Percentiles rank a stretch among this genome's conserved stretches.
Conservation (phyloP, 805 yeast genomes). For the Maudiozyma pseudohumilis region DNA sequence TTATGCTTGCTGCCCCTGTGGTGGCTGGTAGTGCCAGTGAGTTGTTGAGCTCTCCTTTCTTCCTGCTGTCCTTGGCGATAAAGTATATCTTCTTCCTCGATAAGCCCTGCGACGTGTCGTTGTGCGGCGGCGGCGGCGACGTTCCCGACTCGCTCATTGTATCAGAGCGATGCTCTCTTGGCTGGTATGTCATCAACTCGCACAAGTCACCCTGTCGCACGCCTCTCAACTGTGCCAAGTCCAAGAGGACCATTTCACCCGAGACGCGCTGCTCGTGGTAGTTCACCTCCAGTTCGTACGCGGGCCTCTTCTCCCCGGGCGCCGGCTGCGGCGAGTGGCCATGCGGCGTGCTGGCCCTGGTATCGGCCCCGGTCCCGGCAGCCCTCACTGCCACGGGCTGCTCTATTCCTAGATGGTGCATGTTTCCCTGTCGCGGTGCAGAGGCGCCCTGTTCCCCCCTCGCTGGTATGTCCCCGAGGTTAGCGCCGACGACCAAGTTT, state of each 20-base stretch:
- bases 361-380: too few species aligned
- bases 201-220: conserved; percentile 68
- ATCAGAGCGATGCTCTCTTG: conserved; percentile 4
- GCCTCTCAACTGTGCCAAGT: conserved; percentile 48
- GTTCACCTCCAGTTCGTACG: conserved; percentile 18
- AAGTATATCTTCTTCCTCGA: conserved; percentile 35
- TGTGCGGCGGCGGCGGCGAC: too few species aligned
- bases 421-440: too few species aligned
- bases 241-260: conserved; percentile 51
- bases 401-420: too few species aligned
- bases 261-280: conserved; percentile 62
- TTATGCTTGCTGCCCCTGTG: background rate
- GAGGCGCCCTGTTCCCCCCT: too few species aligned
- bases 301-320: too few species aligned
- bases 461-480: too few species aligned
- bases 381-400: too few species aligned
- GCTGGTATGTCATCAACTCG: conserved; percentile 46
- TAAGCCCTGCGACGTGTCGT: background rate
- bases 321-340: too few species aligned
- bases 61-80: conserved; percentile 29
- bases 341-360: too few species aligned
- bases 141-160: background rate
- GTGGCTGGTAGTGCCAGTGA: too few species aligned
- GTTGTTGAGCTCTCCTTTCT: too few species aligned
- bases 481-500: conserved; percentile 20